phyloP scores from a whole-genome alignment of 768 basidiomycete species.

The Gyrodon lividus region DNA sequence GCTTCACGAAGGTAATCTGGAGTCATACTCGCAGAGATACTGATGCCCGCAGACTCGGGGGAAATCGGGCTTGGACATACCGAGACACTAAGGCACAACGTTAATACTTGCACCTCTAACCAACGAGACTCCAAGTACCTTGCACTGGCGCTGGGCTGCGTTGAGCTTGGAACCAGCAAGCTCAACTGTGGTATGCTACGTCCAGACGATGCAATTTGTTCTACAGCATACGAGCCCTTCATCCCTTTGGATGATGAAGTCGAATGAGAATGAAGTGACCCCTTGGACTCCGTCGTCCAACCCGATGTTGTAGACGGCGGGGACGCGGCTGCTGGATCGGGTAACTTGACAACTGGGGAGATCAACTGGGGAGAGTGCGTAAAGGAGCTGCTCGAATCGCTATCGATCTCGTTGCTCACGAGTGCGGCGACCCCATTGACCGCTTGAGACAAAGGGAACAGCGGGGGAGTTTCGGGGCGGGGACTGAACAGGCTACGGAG shows the following conservation, averaged over 20 bases:
- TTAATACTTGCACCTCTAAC: slow-evolving; percentile 5
- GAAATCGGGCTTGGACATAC: slow-evolving; percentile 31
- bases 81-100: slow-evolving; percentile 17
- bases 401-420: slow-evolving; percentile 14
- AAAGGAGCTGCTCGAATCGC: slow-evolving; percentile 23
- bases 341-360: slow-evolving; percentile 30
- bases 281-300: slow-evolving; percentile 27
- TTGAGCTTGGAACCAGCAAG: slow-evolving; percentile 26
- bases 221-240: slow-evolving; percentile 2
- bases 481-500: slow-evolving; percentile 30
- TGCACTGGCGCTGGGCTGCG: slow-evolving; percentile 9
- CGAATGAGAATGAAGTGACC: slow-evolving; percentile 9
- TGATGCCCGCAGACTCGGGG: slow-evolving; percentile 33
- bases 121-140: slow-evolving; percentile 11
- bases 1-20: slow-evolving; percentile 34
- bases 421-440: slow-evolving; percentile 1
- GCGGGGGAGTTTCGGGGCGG: slow-evolving; percentile 20
- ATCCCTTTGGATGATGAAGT: slow-evolving; percentile 11
- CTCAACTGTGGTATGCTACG: slow-evolving; percentile 24
- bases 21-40: slow-evolving; percentile 29
- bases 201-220: slow-evolving; percentile 11
- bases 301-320: slow-evolving; percentile 24
- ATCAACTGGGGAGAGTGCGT: slow-evolving; percentile 27
- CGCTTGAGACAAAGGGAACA: slow-evolving; percentile 22
- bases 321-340: slow-evolving; percentile 22